phyloP scores from a whole-genome alignment of 169 alveolate species.

The Plasmodium cynomolgi region DNA sequence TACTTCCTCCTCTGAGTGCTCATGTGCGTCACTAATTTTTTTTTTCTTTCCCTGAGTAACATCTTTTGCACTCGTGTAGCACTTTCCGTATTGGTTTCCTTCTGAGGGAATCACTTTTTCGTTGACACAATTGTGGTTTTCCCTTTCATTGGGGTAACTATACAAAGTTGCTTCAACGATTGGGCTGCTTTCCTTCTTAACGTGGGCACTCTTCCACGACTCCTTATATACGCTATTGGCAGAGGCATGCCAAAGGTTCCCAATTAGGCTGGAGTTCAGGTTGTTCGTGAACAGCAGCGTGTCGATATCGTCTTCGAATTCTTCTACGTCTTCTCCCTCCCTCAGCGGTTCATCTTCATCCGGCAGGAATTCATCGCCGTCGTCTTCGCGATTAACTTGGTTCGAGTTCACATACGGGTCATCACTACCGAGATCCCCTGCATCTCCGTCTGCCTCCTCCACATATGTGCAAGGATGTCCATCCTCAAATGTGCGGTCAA shows the following conservation, averaged over 20 bases:
- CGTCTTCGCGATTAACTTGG: neutral
- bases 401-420: neutral
- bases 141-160: neutral
- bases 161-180: neutral
- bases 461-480: neutral
- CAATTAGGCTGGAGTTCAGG: constrained; percentile 63
- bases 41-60: neutral
- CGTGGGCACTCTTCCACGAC: neutral
- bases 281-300: constrained; percentile 53
- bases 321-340: constrained; percentile 4
- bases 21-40: neutral
- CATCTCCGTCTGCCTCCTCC: neutral
- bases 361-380: neutral
- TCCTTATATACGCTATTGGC: constrained; percentile 63
- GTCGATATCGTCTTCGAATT: constrained; percentile 56
- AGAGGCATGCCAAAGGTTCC: constrained; percentile 72
- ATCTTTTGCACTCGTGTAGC: neutral
- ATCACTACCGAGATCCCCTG: neutral
- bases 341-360: neutral
- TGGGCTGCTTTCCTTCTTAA: neutral
- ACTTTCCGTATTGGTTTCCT: neutral
- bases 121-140: neutral
- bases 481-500: neutral
- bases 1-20: neutral
- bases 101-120: neutral